Base-by-base conservation (phyloP, 2,329 filamentous ascomycete genomes). In the Claviceps citrina region DNA sequence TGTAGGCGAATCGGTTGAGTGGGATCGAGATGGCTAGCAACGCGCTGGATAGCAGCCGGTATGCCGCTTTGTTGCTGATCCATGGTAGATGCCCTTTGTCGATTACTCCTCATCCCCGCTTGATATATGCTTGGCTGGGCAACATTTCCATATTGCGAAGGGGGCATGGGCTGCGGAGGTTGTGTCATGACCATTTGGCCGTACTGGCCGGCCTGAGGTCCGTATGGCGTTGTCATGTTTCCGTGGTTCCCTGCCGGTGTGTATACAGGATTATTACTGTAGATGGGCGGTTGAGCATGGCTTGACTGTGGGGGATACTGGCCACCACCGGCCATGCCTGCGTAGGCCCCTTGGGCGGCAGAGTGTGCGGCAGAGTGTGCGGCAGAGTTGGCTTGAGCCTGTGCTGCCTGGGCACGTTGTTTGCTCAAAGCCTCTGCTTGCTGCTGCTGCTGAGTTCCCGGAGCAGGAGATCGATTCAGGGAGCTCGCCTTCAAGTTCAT, bases 401-500 rank as follows among this genome's bases (percentile, higher is more conserved):
- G 75, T 2, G 80, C 81, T 28, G 71, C 73, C 49, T 79, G 75
- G 9, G 84, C 85, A 49, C 89, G 74, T 60, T 95, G 89, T 61
- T 94, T 94, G 66, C 85, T 93, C 42, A 93, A 65, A 28, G 87
- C 85, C 56, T 96, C 91, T 13, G 86, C 89, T 61, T 94, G 85
- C 56, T 94, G 84, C 57, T 96, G 91, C 58, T 95, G 87, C 56
- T 94, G 86, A 13, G 93, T 91, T 30, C 87, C 89, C 5, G 87
- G 89, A 5, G 89, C 86, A 12, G 87, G 84, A 16, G 89, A 93
- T 53, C 91, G 76, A 57, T 84, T 87, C 40, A 84, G 69, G 2
- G 84, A 82, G 51, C 82, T 84, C 16, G 85, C 78, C 59, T 95
- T 95, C 44, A 96, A 66, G 54, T 93, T 94, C 86, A 95, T 94